These are phyloP conservation scores for Tetracladium marchalianum DNA, from an alignment of 495 filamentous ascomycete species.

Conservation along the genomic window DNA sequence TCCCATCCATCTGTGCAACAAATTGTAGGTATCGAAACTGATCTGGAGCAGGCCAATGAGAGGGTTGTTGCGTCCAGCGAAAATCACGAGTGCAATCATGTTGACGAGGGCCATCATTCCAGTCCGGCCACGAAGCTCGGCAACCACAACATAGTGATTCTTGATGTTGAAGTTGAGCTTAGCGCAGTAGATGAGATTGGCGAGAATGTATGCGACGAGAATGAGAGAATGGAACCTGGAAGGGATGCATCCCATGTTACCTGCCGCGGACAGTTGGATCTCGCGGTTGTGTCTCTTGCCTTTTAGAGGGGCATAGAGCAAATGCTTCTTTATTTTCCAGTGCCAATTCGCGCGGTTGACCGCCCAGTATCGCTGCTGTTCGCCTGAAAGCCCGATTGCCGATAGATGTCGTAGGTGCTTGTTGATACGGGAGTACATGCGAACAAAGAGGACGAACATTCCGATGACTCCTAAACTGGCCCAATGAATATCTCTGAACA, in stretches of 20 bases:
- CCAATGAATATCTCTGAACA: conserved; percentile 39
- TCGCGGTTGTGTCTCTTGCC: conserved; percentile 79
- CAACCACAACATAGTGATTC: conserved; percentile 42
- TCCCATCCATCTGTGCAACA: conserved; percentile 92
- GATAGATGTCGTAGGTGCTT: conserved; percentile 35
- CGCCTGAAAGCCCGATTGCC: conserved; percentile 33
- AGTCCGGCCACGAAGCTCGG: conserved; percentile 61
- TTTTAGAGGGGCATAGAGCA: conserved; percentile 79
- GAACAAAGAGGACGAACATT: conserved; percentile 31
- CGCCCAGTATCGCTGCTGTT: conserved; percentile 40
- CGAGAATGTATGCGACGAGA: conserved; percentile 50
- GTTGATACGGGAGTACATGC: conserved; percentile 33
- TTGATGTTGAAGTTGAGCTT: conserved; percentile 44
- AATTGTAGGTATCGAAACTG: conserved; percentile 94
- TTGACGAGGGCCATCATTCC: conserved; percentile 70
- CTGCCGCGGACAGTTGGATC: conserved; percentile 61
- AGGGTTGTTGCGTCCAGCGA: conserved; percentile 88
- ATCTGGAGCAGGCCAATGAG: conserved; percentile 74
- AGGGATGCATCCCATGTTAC: conserved; percentile 80
- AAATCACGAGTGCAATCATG: conserved; percentile 73
- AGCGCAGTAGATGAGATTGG: conserved; percentile 57
- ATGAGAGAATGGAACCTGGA: conserved; percentile 72
- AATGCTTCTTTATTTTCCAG: conserved; percentile 59
- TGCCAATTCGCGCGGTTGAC: conserved; percentile 36
- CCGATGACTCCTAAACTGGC: conserved; percentile 37